Conservation (phyloP, 768 basidiomycete genomes). For the Xerocomus spinulosus region DNA sequence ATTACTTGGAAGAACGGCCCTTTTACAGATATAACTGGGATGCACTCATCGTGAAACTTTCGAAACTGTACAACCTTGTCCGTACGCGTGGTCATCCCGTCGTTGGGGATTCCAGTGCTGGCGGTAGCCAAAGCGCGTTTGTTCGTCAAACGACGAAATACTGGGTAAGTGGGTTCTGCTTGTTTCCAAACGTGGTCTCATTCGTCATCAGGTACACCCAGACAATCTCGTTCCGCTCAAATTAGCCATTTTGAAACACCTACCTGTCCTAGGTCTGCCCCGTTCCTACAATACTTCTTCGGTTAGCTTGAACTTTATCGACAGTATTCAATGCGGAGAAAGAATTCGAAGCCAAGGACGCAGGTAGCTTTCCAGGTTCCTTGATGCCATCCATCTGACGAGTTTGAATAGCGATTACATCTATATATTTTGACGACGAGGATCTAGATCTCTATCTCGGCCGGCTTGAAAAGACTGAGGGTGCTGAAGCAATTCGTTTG, state of each 20-base stretch:
- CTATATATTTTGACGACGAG: constrained; percentile 96
- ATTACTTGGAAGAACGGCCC: constrained; percentile 89
- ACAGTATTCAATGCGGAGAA: constrained; percentile 92
- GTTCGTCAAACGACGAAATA: constrained; percentile 99
- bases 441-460: constrained; percentile 95
- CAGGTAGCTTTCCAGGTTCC: constrained; percentile 42
- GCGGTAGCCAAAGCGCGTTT: constrained; percentile 94
- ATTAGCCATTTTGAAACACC: constrained; percentile 83
- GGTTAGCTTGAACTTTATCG: constrained; percentile 7
- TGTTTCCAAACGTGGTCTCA: constrained; percentile 3
- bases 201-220: constrained; percentile 58
- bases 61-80: constrained; percentile 91
- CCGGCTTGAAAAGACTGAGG: constrained; percentile 96
- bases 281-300: background rate
- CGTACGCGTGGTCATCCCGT: constrained; percentile 93
- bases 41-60: constrained; percentile 91
- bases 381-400: constrained; percentile 1
- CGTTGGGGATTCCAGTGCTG: constrained; percentile 89
- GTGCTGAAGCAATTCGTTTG: constrained; percentile 92
- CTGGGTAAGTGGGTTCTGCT: constrained; percentile 60
- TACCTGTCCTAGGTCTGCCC: constrained; percentile 84
- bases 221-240: constrained; percentile 95
- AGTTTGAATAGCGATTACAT: constrained; percentile 72
- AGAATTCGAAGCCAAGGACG: constrained; percentile 82
- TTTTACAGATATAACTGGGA: constrained; percentile 99